Evolutionary conservation across 148 eudicot genomes (phyloP).

Genomic region (Rhododendron williamsianum): DNA sequence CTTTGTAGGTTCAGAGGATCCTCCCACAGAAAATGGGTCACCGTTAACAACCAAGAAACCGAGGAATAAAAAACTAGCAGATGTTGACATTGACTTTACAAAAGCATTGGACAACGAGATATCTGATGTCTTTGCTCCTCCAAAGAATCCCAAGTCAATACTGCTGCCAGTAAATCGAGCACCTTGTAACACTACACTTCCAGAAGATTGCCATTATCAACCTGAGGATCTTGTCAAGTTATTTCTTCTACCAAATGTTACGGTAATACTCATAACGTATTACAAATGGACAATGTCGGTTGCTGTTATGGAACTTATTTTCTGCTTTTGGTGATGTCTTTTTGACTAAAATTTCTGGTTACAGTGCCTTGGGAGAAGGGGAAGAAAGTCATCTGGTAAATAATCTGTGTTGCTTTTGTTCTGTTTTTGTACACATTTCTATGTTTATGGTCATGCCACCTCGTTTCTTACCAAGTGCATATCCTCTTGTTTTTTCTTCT

Average conservation of each 20-base stretch:
- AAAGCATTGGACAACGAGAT: conserved; percentile 49
- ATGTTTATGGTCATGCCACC: neutral
- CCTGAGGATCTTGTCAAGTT: conserved; percentile 94
- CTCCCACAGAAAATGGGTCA: conserved; percentile 39
- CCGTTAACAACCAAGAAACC: conserved; percentile 39
- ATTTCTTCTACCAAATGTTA: conserved; percentile 77
- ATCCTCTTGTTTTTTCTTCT: neutral
- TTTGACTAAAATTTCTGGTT: conserved; percentile 29
- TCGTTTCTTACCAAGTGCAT: neutral
- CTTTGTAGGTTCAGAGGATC: conserved; percentile 38
- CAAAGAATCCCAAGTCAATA: conserved; percentile 80
- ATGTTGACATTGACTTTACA: conserved; percentile 63
- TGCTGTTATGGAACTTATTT: neutral
- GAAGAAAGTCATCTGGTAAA: conserved; percentile 56
- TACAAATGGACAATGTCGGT: neutral
- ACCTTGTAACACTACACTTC: conserved; percentile 70
- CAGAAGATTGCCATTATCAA: conserved; percentile 97
- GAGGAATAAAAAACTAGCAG: conserved; percentile 52
- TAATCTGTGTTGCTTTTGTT: neutral
- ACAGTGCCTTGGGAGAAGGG: conserved; percentile 89
- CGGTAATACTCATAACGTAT: conserved; percentile 36
- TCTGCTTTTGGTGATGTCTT: neutral
- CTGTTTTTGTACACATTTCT: neutral
- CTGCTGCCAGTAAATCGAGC: conserved; percentile 65
- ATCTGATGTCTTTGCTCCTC: conserved; percentile 65